Evolutionary conservation across 345 rosid genomes (phyloP), one percentile per base, ranked within the genome.

Genomic region (Isatis tinctoria): DNA sequence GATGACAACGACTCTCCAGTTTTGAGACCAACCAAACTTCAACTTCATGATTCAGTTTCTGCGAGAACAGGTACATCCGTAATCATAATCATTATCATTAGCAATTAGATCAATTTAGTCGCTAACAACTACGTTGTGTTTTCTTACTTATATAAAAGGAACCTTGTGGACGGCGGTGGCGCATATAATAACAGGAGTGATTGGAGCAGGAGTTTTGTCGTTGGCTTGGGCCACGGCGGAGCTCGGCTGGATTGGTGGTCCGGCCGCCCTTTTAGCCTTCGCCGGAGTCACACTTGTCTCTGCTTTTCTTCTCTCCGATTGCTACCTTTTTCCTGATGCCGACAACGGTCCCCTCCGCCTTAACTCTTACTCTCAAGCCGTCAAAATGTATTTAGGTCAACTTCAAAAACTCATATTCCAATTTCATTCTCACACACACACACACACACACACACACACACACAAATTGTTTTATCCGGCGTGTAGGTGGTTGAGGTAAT

Each of bases 121-220:
- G 30, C 18, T 48, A 60, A 12, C 36, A 4, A 13, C 13, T 39
- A 64, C 10, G 32, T 70, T 30, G 4, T 61, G 24, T 70, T 35
- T 54, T 54, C 17, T 54, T 54, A 1, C 16, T 64, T 75, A 36
- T 0, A 14, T 10, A 59, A 41, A 68, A 90, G 90, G 93, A 52
- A 88, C 83, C 5, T 1, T 74, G 22, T 83, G 91, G 90, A 85
- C 87, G 9, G 93, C 92, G 2, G 64, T 77, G 67, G 84, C 93
- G 3, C 92, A 87, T 71, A 78, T 87, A 27, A 89, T 91, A 71
- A 84, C 96, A 4, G 93, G 90, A 60, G 93, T 91, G 72, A 85
- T 89, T 20, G 96, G 96, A 37, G 88, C 96, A 8, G 97, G 96
- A 63, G 93, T 91, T 24, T 73, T 89, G 47, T 91, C 97, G 0